Conservation (phyloP, 345 rosid genomes). For the Anacardium occidentale region DNA sequence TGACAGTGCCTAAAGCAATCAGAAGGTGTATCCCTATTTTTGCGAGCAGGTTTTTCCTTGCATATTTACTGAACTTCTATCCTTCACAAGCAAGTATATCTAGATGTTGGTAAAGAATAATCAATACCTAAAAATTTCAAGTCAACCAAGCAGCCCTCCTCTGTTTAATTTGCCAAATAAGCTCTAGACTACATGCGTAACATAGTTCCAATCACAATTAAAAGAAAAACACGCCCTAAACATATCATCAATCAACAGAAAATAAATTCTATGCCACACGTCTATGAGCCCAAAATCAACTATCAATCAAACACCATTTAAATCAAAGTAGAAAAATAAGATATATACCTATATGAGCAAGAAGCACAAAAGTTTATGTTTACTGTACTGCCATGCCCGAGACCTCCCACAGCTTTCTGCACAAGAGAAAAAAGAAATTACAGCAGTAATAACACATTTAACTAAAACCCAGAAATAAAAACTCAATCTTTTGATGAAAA, state of each 20-base stretch:
- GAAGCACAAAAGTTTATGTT: conserved; percentile 80
- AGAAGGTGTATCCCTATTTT: background rate
- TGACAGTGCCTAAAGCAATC: background rate
- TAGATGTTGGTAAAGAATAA: background rate
- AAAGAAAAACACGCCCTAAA: background rate
- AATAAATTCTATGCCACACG: no score
- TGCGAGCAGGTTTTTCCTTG: background rate
- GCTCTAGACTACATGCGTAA: background rate
- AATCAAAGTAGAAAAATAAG: background rate
- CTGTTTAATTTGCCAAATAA: background rate
- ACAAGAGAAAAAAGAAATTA: background rate
- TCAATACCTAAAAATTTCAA: background rate
- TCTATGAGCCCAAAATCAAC: background rate
- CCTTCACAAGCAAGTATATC: background rate
- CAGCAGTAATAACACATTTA: background rate
- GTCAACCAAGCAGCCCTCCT: background rate
- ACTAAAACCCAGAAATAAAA: background rate
- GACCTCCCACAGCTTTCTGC: conserved; percentile 53
- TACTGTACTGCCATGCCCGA: conserved; percentile 65
- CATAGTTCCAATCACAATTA: conserved; percentile 6
- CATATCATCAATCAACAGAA: background rate
- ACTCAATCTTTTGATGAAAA: background rate
- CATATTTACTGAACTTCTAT: background rate
- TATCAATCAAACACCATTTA: background rate
- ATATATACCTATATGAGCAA: conserved; percentile 66